Evolutionary conservation across 805 yeast species (phyloP), one percentile per base, ranked within the genome.

Genomic region (Schwanniomyces polymorphus): DNA sequence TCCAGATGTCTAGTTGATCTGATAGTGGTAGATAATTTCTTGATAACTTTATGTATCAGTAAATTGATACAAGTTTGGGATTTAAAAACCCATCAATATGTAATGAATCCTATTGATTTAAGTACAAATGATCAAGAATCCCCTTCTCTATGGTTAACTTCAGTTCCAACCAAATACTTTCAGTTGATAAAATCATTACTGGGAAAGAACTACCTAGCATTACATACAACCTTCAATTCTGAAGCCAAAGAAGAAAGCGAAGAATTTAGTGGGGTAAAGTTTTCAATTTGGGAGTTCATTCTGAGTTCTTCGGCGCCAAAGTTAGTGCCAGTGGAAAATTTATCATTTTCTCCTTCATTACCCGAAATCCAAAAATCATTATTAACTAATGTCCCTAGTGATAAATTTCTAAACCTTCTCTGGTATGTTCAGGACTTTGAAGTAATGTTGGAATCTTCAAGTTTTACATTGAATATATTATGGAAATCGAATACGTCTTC

Each of bases 401-500:
- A 42, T 4, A 49, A 44, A 17, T 40, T 40, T 28, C 44, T 60
- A 3, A 64, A 58, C 27, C 61, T 76, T 1, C 61, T 72, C 16
- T 81, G 84, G 84, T 64, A 72, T 34, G 65, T 80, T 38, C 73
- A 76, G 48, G 84, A 80, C 52, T 64, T 52, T 42, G 39, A 44
- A 33, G 21, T 40, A 4, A 44, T 40, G 7, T 26, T 41, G 18
- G 23, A n/a, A 10, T 43, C 41, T 8, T 31, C 45, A 8, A n/a
- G 27, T 23, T 27, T 58, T 7, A 38, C 42, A 14, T 74, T 71
- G 52, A 59, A 64, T 47, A 53, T 79, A 23, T 64, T 85, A 28
- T 83, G 88, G 88, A 85, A 84, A 57, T 80, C 87, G 53, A 84
- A 85, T 51, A 74, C 80, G 1, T 73, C 79, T 1, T 76, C 83